Base-by-base conservation (phyloP, 1,139 yeast genomes). In the Sugiyamaella paludigena region DNA sequence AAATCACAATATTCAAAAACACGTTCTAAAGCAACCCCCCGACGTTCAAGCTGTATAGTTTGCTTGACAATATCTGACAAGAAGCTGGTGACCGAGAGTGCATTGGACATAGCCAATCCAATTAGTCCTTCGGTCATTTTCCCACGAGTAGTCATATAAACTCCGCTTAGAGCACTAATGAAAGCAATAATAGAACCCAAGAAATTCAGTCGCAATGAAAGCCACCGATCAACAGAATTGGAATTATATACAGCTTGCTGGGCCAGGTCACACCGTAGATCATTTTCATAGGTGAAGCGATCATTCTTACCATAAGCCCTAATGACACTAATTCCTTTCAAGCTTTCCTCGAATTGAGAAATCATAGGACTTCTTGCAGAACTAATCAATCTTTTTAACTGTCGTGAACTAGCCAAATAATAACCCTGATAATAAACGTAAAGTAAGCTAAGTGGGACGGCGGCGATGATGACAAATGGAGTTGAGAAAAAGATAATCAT, bases 151-250 rank as follows among this genome's bases (percentile, higher is more conserved):
- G 61, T 53, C 12, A 40, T 40, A 27, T 40, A 44, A 29, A 44
- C 44, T n/a, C 38, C 31, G n/a, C 31, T 12, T 15, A 40, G 12
- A 5, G 88, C 79, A 1, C 91, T 77, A 5, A 79, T 68, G 45
- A 85, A 71, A 19, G 84, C 77, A 34, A 84, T 78, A 1, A 80
- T 45, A 0, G 88, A 77, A 1, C 92, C 89, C 54, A 86, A 78
- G 19, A 79, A 72, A 63, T 83, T 87, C 40, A 50, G 42, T 4
- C 97, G 81, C 61, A 84, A 78, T 16, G 91, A 76, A 58, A 91
- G 76, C 98, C 98, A 91, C 71, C 97, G 79, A 67, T 91, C 91
- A 28, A 94, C 83, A 50, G 86, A 85, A 96, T 97, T 89, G 67
- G 88, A 77, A 68, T 85, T 87, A 67, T 87, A 87, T 71, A 87